Evolutionary conservation across 1,284 basidiomycete species (phyloP).

Genomic region (Puccinia sorghi): DNA sequence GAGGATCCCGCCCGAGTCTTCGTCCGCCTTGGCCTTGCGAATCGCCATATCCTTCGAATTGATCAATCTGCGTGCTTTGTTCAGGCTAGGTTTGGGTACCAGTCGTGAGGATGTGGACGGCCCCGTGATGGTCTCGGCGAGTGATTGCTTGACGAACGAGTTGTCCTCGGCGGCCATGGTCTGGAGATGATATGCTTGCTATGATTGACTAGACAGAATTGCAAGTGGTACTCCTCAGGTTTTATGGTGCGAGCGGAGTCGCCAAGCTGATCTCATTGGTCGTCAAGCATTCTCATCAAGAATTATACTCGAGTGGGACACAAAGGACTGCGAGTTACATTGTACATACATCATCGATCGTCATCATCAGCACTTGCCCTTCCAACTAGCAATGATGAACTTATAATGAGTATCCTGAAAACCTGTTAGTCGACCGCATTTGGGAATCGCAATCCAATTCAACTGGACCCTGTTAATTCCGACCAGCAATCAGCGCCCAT

Average conservation of each 20-base stretch:
- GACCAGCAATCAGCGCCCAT: not conserved
- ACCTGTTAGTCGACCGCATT: not conserved
- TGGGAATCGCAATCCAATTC: not conserved
- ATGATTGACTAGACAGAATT: no score
- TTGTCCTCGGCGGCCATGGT: conserved; percentile 23
- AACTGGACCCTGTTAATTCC: not conserved
- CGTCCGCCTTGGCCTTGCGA: conserved; percentile 46
- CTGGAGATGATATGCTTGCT: no score
- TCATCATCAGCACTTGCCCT: no score
- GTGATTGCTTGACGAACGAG: conserved; percentile 46
- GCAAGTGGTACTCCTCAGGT: no score
- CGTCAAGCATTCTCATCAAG: no score
- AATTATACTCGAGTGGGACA: no score
- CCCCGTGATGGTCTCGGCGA: conserved; percentile 25
- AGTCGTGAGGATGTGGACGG: conserved; percentile 1
- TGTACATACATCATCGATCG: no score
- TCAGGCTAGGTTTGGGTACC: not conserved
- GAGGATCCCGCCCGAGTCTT: conserved; percentile 36
- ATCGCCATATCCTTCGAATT: conserved; percentile 35
- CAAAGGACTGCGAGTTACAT: no score
- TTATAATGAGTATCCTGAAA: no score
- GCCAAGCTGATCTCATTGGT: no score
- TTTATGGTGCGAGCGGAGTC: no score
- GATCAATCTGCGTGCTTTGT: conserved; percentile 6
- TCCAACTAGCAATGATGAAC: no score